A percentile compares a stretch with the other conserved stretches of the same genome.
phyloP scores from a whole-genome alignment of 495 filamentous ascomycete genomes.

The Pseudevernia furfuracea region DNA sequence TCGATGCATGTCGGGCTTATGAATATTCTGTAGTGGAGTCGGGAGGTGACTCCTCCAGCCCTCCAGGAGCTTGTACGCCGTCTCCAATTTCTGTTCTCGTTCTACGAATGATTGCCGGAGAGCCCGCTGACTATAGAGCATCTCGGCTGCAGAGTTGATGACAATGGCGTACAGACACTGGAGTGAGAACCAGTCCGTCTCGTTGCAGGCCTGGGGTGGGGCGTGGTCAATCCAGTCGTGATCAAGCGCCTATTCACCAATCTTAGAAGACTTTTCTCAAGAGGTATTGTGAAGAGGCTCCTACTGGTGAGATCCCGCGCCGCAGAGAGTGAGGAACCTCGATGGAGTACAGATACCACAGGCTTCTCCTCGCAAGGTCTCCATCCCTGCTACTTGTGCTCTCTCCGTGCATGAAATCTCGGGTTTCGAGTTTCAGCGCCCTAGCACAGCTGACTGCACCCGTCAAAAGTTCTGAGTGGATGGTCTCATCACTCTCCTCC shows the following conservation, averaged over 20 bases:
- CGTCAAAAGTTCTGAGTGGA: constrained; percentile 2
- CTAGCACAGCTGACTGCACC: constrained; percentile 14
- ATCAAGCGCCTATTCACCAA: not conserved
- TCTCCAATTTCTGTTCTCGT: constrained; percentile 9
- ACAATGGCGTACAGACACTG: constrained; percentile 9
- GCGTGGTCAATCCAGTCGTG: constrained; percentile 14
- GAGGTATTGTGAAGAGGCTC: not conserved
- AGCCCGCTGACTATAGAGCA: constrained; percentile 10
- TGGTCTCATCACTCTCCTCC: constrained; percentile 5
- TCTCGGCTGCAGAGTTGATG: constrained; percentile 8
- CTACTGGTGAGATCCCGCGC: constrained; percentile 10
- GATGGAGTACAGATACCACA: constrained; percentile 12
- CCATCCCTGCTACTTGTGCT: constrained; percentile 7
- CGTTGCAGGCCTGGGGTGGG: not conserved
- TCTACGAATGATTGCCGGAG: not conserved
- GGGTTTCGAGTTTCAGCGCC: constrained; percentile 5
- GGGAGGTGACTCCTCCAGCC: constrained; percentile 11
- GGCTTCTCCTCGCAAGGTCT: constrained; percentile 2
- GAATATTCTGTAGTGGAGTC: not conserved
- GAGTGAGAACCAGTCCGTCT: constrained; percentile 10
- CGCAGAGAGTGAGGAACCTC: constrained; percentile 6
- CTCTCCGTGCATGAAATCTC: constrained; percentile 4
- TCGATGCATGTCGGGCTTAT: constrained; percentile 2
- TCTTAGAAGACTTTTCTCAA: not conserved
- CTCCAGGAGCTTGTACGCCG: constrained; percentile 1